Percentiles rank a stretch among this genome's conserved stretches.
Evolutionary conservation across 441 rosid genomes (phyloP).

Genomic region (Melianthus villosus): DNA sequence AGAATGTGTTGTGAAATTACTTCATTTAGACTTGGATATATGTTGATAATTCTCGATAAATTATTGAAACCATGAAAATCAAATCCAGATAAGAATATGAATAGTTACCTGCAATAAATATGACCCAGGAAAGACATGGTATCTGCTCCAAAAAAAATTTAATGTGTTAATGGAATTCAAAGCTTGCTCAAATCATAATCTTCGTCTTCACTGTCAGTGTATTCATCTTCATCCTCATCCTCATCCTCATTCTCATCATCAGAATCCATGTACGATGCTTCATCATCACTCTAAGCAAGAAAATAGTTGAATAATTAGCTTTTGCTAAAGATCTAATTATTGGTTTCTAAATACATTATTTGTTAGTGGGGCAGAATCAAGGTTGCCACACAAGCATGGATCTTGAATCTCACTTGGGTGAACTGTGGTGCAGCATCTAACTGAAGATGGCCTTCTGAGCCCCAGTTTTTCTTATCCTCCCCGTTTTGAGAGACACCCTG

Average conservation of each 20-base stretch:
- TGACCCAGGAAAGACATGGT: too few species aligned
- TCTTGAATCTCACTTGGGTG: constrained; percentile 15
- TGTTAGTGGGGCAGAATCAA: constrained; percentile 3
- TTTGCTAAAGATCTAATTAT: constrained; percentile 3
- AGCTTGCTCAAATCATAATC: too few species aligned
- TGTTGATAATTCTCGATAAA: too few species aligned
- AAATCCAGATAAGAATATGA: too few species aligned
- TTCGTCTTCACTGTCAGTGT: constrained; percentile 14
- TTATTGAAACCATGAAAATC: too few species aligned
- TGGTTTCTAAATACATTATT: not conserved
- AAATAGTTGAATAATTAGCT: constrained; percentile 3
- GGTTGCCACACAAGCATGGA: not conserved
- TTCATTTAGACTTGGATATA: too few species aligned
- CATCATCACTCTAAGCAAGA: constrained; percentile 40
- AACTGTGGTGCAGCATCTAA: constrained; percentile 17
- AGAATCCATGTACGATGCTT: constrained; percentile 19
- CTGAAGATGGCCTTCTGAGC: constrained; percentile 14
- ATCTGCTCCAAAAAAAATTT: too few species aligned
- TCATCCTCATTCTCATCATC: constrained; percentile 17
- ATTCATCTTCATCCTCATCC: constrained; percentile 15
- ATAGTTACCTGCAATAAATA: too few species aligned
- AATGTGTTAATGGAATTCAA: too few species aligned
- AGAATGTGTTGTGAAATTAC: too few species aligned
- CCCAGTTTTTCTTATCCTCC: constrained; percentile 15
- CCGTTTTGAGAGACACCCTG: constrained; percentile 25